Base-by-base conservation (phyloP, 2,329 filamentous ascomycete species). In the Alternaria solani region DNA sequence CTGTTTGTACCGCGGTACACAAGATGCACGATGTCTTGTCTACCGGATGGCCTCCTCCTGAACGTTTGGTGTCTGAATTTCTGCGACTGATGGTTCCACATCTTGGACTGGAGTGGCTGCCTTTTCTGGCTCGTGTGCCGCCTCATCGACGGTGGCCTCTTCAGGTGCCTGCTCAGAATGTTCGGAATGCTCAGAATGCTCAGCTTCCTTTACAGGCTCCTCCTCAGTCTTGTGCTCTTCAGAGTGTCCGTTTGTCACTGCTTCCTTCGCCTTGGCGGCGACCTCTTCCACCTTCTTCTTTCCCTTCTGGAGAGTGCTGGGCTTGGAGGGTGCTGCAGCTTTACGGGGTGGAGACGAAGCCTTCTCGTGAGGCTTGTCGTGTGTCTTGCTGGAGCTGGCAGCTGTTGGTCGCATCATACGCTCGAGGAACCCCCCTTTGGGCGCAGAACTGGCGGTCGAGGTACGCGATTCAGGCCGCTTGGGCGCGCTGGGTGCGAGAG, bases 351-450 rank as follows among this genome's bases (percentile, higher is more conserved):
- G 77, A 60, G 77, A 74, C 16, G 76, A 75, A 20, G 74, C 73
- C 79, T 91, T 92, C 5, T 91, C 89, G 12, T 86, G 81, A 0
- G 85, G 43, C 43, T 55, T 55, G 9, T 55, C 53, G 4, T 86
- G 81, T 0, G 86, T 85, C 79, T 92, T 93, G 64, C 84, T 88
- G 8, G 89, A 85, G 5, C 89, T 92, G 46, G 87, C 83, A 44
- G 89, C 86, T 0, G 91, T 94, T 2, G 91, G 91, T 41, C 91
- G 84, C 87, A 90, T 93, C 91, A 94, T 93, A 53, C 91, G 87
- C n/a, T 90, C 90, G 26, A 94, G 80, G 78, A 94, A 94, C 14
- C 87, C 79, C 65, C 91, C 89, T 64, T 92, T 89, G 1, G 90
- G 82, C 18, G 85, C 85, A 47, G 85, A 84, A 47, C 82, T 83